Percentiles rank a stretch among this genome's conserved stretches.
Conservation (phyloP, 1,284 basidiomycete species). For the Pterulicium gracile region DNA sequence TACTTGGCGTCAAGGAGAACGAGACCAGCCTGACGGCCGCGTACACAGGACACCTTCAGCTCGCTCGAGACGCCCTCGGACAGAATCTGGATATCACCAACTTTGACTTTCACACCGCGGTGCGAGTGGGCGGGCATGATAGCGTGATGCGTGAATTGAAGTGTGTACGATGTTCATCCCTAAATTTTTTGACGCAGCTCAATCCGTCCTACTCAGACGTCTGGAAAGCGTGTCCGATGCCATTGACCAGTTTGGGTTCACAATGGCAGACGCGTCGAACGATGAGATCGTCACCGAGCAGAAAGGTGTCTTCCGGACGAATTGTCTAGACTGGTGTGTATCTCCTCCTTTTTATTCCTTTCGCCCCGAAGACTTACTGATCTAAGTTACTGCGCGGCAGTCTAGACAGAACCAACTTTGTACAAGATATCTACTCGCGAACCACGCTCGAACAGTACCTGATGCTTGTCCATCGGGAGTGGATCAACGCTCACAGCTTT, state of each 20-base stretch:
- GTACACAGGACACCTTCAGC: slow-evolving; percentile 70
- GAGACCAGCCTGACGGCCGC: slow-evolving; percentile 78
- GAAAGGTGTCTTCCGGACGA: slow-evolving; percentile 85
- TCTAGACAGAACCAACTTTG: slow-evolving; percentile 96
- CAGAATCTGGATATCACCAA: slow-evolving; percentile 68
- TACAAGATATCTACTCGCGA: slow-evolving; percentile 86
- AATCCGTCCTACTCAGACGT: slow-evolving; percentile 26
- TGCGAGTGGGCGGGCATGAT: slow-evolving; percentile 82
- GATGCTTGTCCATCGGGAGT: slow-evolving; percentile 57
- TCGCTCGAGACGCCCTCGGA: slow-evolving; percentile 44
- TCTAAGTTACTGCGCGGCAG: too few species aligned
- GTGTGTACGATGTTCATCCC: slow-evolving; percentile 24
- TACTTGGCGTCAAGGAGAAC: slow-evolving; percentile 86
- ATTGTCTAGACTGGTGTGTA: slow-evolving; percentile 88
- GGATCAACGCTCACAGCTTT: slow-evolving; percentile 58
- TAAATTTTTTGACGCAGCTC: background rate
- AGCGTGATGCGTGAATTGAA: slow-evolving; percentile 69
- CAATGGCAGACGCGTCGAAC: slow-evolving; percentile 57
- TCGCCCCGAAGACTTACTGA: slow-evolving; percentile 10
- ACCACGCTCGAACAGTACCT: slow-evolving; percentile 70
- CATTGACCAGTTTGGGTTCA: slow-evolving; percentile 80
- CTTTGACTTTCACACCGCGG: slow-evolving; percentile 90
- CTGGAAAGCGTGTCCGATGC: slow-evolving; percentile 51
- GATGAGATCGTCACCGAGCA: slow-evolving; percentile 74
- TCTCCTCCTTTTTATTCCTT: slow-evolving; percentile 8